Conservation (phyloP, 78 protist genomes). For the Protostelium mycophagum region DNA sequence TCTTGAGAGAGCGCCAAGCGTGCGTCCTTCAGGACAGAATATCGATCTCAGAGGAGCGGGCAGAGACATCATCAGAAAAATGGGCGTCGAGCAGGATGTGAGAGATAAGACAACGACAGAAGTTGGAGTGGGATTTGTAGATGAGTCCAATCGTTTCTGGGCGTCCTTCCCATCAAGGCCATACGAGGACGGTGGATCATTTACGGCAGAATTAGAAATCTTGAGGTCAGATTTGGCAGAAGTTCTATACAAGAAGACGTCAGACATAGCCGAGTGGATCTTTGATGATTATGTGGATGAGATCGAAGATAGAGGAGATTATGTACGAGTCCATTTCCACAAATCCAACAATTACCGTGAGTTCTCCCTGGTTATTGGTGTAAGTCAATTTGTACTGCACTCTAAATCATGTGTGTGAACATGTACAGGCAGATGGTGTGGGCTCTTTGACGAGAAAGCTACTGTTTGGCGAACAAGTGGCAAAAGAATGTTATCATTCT, state of each 20-base stretch:
- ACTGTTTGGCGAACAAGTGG: neutral
- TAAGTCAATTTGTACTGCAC: neutral
- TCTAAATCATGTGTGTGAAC: neutral
- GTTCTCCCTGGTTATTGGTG: neutral
- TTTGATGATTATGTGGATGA: neutral
- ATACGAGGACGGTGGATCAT: too few species aligned
- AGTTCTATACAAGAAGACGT: neutral
- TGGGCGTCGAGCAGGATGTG: neutral
- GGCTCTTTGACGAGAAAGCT: neutral
- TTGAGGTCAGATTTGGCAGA: neutral
- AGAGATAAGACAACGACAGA: neutral
- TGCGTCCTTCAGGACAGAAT: neutral
- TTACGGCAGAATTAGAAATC: neutral
- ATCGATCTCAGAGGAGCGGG: neutral
- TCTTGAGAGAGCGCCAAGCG: neutral
- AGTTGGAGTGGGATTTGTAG: neutral
- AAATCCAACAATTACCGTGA: neutral
- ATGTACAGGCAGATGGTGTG: neutral
- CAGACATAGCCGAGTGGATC: neutral
- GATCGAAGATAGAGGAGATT: neutral
- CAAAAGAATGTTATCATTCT: too few species aligned
- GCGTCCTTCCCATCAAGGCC: neutral
- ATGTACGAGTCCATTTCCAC: neutral
- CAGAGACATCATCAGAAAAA: neutral
- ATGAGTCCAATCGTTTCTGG: neutral